Percentiles rank a stretch among this genome's conserved stretches.
phyloP scores from a whole-genome alignment of 192 early-diverging fungal genomes.

The Coemansia sp. region DNA sequence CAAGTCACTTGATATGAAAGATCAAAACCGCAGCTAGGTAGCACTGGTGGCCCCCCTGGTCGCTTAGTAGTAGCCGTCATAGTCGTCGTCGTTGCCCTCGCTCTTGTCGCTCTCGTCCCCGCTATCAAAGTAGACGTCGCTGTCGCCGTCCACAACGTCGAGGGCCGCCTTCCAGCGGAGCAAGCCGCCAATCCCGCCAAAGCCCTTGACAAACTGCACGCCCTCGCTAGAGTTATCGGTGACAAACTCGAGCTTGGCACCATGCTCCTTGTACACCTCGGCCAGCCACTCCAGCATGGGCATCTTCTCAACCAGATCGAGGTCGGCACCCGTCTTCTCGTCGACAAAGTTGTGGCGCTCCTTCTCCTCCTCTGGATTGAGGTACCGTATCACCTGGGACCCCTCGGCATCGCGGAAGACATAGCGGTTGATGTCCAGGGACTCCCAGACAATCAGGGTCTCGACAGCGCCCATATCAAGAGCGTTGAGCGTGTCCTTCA shows the following conservation, averaged over 20 bases:
- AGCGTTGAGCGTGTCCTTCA: conserved; percentile 93
- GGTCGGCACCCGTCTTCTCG: conserved; percentile 60
- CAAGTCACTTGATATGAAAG: too few relatives aligned
- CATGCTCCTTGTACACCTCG: conserved; percentile 96
- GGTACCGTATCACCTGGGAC: conserved; percentile 62
- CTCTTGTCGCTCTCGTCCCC: conserved; percentile 20
- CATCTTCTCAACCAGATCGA: conserved; percentile 76
- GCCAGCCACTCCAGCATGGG: conserved; percentile 96
- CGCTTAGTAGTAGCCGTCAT: conserved; percentile 11
- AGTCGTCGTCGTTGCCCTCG: conserved; percentile 1
- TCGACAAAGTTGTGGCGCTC: conserved; percentile 67
- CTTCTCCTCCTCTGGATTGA: conserved; percentile 83
- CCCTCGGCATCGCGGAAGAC: conserved; percentile 71
- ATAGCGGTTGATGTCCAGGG: conserved; percentile 75
- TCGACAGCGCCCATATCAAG: conserved; percentile 98
- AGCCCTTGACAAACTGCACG: conserved; percentile 96
- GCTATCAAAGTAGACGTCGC: conserved; percentile 57
- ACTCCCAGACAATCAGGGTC: conserved; percentile 96
- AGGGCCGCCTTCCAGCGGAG: conserved; percentile 94
- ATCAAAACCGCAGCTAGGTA: too few relatives aligned
- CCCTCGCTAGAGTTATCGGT: conserved; percentile 95
- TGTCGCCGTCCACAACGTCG: conserved; percentile 60
- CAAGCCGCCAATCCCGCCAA: conserved; percentile 96
- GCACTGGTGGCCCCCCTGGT: too few relatives aligned
- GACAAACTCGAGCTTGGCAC: conserved; percentile 87